Conservation (phyloP, 2,329 filamentous ascomycete species). For the Xylariaceae sp. region DNA sequence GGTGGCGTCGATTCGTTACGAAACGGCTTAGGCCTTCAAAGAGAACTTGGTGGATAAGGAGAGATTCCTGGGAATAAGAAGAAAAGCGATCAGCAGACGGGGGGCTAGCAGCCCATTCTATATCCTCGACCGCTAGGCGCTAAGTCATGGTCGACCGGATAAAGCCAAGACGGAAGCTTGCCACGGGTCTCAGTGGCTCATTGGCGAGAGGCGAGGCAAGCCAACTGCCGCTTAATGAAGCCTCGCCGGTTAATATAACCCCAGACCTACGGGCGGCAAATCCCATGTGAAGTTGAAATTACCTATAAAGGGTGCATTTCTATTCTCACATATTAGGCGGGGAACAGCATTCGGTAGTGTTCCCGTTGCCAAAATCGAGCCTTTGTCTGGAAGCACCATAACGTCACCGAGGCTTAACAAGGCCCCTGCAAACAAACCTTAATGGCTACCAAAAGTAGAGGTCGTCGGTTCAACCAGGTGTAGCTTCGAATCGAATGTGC, state of each 20-base stretch:
- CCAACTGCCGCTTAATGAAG: conserved; percentile 34
- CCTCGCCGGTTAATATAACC: conserved; percentile 35
- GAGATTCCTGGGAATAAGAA: conserved; percentile 12
- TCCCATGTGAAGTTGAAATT: conserved; percentile 33
- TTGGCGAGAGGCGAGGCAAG: conserved; percentile 27
- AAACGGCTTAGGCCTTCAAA: conserved; percentile 4
- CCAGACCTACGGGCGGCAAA: conserved; percentile 30
- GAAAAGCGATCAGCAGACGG: conserved; percentile 7
- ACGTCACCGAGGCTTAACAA: conserved; percentile 17
- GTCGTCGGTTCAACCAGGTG: neutral
- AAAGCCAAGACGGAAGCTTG: conserved; percentile 34
- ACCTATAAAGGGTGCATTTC: conserved; percentile 26
- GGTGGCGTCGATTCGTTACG: too few species aligned
- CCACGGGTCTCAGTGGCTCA: conserved; percentile 23
- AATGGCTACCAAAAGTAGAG: neutral
- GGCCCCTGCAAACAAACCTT: conserved; percentile 1
- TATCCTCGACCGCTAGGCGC: conserved; percentile 16
- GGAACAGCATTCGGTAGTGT: conserved; percentile 28
- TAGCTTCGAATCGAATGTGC: neutral
- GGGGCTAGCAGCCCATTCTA: conserved; percentile 14
- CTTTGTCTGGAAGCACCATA: conserved; percentile 14
- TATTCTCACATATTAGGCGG: conserved; percentile 32
- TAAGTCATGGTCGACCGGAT: conserved; percentile 28
- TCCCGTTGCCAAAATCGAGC: conserved; percentile 15
- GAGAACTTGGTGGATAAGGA: neutral